Evolutionary conservation across 306 rosid genomes (phyloP).

Genomic region (Quercus suber): DNA sequence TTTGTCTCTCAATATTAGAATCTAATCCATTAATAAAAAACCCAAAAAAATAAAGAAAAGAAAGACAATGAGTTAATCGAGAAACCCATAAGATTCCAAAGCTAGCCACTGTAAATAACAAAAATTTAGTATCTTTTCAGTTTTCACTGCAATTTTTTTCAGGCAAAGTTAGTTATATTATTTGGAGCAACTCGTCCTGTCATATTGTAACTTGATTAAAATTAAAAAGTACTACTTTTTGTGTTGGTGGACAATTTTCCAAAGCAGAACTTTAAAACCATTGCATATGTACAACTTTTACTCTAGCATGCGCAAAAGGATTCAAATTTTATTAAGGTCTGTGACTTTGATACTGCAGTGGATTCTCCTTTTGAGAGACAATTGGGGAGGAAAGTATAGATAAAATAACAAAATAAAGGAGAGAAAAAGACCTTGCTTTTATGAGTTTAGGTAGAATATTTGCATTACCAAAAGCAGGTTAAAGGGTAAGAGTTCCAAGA

Average conservation of each 20-base stretch:
- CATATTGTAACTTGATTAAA: background rate
- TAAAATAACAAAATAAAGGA: background rate
- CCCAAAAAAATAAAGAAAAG: no score
- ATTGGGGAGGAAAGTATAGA: background rate
- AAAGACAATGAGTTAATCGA: background rate
- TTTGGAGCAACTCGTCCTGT: background rate
- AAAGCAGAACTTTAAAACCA: conserved; percentile 16
- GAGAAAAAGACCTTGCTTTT: background rate
- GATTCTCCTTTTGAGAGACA: conserved; percentile 72
- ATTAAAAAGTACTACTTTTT: background rate
- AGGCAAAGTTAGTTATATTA: background rate
- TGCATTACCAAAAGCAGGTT: conserved; percentile 21
- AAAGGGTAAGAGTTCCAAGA: conserved; percentile 4
- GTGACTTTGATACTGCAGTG: conserved; percentile 35
- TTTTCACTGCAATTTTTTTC: no score
- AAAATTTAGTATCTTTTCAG: no score
- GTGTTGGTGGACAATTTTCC: background rate
- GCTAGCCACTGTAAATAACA: background rate
- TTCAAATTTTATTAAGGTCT: conserved; percentile 4
- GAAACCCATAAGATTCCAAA: background rate
- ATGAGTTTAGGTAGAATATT: conserved; percentile 20
- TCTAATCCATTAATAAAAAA: no score
- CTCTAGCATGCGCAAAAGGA: conserved; percentile 50
- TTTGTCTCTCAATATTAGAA: no score
- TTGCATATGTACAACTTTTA: conserved; percentile 12